phyloP scores from a whole-genome alignment of 1,139 yeast species.

The Hyphopichia khmerensis region DNA sequence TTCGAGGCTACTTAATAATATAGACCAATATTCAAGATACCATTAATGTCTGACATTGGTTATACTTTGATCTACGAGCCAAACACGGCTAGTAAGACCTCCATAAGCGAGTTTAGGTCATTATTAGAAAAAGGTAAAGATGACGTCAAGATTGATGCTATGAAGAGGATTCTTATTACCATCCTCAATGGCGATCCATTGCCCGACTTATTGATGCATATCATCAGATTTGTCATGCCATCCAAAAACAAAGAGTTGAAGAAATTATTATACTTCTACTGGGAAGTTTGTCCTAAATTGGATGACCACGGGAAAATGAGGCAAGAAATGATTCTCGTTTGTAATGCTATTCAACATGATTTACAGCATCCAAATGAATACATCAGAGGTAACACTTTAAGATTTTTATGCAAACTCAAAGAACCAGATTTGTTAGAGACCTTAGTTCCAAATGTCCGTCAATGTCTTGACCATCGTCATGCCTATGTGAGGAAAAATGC shows the following conservation, averaged over 20 bases:
- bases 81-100: slow-evolving; percentile 65
- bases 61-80: slow-evolving; percentile 79
- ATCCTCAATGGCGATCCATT: slow-evolving; percentile 92
- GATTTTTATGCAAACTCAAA: slow-evolving; percentile 85
- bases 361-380: slow-evolving; percentile 97
- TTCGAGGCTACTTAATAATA: too few relatives aligned
- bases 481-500: slow-evolving; percentile 98
- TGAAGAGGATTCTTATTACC: slow-evolving; percentile 82
- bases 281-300: slow-evolving; percentile 97
- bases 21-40: too few relatives aligned
- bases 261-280: slow-evolving; percentile 88
- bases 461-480: slow-evolving; percentile 92
- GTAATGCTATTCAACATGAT: slow-evolving; percentile 97
- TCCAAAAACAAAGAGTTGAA: slow-evolving; percentile 87
- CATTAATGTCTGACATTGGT: slow-evolving; percentile 57
- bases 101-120: slow-evolving; percentile 74
- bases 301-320: slow-evolving; percentile 87
- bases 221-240: slow-evolving; percentile 96
- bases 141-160: slow-evolving; percentile 81
- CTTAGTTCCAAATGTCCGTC: slow-evolving; percentile 87
- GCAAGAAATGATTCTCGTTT: slow-evolving; percentile 98
- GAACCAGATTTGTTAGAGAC: slow-evolving; percentile 96
- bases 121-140: slow-evolving; percentile 88
- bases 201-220: slow-evolving; percentile 96
- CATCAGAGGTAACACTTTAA: slow-evolving; percentile 90